Conservation (phyloP, 148 eudicot species). For the Chenopodium berlandieri region DNA sequence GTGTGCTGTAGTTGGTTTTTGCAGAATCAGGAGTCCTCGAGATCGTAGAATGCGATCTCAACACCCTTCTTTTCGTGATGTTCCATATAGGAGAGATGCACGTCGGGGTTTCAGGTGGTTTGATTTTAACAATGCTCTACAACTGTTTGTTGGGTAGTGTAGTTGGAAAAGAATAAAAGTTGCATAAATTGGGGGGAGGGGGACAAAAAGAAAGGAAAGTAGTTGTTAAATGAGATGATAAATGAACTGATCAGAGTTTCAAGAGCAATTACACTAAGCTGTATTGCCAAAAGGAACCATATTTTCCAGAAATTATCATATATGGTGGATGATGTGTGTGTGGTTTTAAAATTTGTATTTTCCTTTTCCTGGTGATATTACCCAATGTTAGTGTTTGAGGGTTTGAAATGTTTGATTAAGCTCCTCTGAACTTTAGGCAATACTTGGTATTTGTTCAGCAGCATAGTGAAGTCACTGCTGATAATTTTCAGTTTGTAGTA, state of each 20-base stretch:
- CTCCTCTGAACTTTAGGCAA: background rate
- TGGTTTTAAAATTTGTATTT: background rate
- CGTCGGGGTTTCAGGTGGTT: conserved; percentile 94
- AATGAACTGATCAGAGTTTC: background rate
- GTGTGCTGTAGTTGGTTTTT: conserved; percentile 36
- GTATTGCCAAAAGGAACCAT: background rate
- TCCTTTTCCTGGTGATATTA: background rate
- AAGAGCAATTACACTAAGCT: background rate
- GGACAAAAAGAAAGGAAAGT: background rate
- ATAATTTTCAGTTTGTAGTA: background rate
- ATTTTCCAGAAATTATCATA: background rate
- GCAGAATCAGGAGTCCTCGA: conserved; percentile 87
- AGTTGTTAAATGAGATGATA: background rate
- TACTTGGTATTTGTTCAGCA: background rate
- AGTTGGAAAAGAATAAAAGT: background rate
- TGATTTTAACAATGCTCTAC: conserved; percentile 36
- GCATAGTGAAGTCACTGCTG: background rate
- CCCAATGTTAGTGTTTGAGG: background rate
- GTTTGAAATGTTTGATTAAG: background rate
- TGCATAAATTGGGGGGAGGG: background rate
- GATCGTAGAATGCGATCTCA: conserved; percentile 76
- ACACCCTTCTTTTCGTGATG: conserved; percentile 83
- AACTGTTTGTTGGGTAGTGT: conserved; percentile 20
- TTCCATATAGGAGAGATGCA: conserved; percentile 84
- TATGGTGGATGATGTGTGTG: background rate